These are phyloP conservation scores for Solanum appendiculatum DNA, from an alignment of 257 asterid species.

Conservation along the genomic window DNA sequence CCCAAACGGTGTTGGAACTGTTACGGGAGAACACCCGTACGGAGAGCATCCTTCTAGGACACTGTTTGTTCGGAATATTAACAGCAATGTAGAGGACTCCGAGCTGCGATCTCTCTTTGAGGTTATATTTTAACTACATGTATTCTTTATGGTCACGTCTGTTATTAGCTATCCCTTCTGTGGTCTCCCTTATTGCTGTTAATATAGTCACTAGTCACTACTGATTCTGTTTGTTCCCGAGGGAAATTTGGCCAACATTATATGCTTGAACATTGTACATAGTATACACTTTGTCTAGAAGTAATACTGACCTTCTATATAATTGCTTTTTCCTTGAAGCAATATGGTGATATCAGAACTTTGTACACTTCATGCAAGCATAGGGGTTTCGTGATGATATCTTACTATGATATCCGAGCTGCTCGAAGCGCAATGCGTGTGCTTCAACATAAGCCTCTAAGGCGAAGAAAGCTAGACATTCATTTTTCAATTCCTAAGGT, in stretches of 20 bases:
- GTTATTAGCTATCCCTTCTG: not conserved
- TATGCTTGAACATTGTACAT: not conserved
- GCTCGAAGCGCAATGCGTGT: conserved; percentile 90
- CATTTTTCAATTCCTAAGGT: conserved; percentile 99
- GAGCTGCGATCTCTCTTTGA: conserved; percentile 83
- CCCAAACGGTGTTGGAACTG: conserved; percentile 46
- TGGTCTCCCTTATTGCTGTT: not conserved
- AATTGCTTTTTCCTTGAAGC: conserved; percentile 29
- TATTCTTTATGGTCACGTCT: not conserved
- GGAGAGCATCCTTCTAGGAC: conserved; percentile 99
- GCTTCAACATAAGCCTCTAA: conserved; percentile 78
- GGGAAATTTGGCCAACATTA: not conserved
- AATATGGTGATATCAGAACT: conserved; percentile 95
- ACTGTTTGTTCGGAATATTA: conserved; percentile 84
- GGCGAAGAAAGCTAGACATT: conserved; percentile 90
- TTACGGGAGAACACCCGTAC: conserved; percentile 88
- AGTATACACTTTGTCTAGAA: not conserved
- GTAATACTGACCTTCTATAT: not conserved
- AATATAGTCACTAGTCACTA: not conserved
- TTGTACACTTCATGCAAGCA: conserved; percentile 95
- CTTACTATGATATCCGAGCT: conserved; percentile 97
- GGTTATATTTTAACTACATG: conserved; percentile 28
- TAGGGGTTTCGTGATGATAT: conserved; percentile 98
- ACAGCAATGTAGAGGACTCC: conserved; percentile 92
- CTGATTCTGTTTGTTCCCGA: not conserved